phyloP scores from a whole-genome alignment of 2,329 filamentous ascomycete species.

The Colletotrichum truncatum region DNA sequence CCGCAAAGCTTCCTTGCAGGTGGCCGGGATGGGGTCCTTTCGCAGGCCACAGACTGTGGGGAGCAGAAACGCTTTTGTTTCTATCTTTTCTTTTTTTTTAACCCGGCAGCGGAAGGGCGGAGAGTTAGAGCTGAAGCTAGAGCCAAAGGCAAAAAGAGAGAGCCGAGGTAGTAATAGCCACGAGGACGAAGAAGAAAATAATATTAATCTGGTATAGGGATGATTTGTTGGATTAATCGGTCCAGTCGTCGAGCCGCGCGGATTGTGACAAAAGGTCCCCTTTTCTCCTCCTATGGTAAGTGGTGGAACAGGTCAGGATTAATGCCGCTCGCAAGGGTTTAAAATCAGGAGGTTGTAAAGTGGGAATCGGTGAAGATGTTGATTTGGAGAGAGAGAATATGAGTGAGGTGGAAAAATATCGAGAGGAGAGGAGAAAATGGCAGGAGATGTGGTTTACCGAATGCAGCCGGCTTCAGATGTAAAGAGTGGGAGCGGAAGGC shows the following conservation, averaged over 20 bases:
- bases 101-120: not conserved
- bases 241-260: not conserved
- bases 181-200: too few relatives aligned
- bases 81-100: not conserved
- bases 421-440: not conserved
- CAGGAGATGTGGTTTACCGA: too few relatives aligned
- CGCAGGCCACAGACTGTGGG: constrained; percentile 7
- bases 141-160: not conserved
- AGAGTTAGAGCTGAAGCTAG: not conserved
- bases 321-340: too few relatives aligned
- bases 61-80: constrained; percentile 3
- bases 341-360: too few relatives aligned
- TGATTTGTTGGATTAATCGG: too few relatives aligned
- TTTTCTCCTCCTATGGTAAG: too few relatives aligned
- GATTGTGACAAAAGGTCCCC: too few relatives aligned
- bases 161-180: not conserved
- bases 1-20: constrained; percentile 17
- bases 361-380: too few relatives aligned
- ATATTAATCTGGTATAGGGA: too few relatives aligned
- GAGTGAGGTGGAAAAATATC: not conserved
- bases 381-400: not conserved
- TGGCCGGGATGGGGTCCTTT: constrained; percentile 4
- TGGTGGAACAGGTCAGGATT: too few relatives aligned
- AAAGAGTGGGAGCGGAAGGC: not conserved
- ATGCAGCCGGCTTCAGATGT: constrained; percentile 19